phyloP scores from a whole-genome alignment of 257 asterid genomes.

The Schizonepeta tenuifolia region DNA sequence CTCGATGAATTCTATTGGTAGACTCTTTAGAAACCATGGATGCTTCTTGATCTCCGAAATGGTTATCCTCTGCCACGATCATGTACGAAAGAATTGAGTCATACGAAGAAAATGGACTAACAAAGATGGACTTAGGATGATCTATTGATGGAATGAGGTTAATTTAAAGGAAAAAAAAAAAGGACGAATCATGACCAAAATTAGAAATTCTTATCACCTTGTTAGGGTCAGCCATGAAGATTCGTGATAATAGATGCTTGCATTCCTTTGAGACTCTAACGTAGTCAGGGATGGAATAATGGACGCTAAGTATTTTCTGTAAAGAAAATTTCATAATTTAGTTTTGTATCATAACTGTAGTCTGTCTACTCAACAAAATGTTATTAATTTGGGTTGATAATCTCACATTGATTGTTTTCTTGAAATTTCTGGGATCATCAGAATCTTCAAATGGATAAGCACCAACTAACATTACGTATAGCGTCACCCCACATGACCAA shows the following conservation, averaged over 20 bases:
- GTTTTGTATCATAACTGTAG: not conserved
- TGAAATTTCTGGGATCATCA: conserved; percentile 85
- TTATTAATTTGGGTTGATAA: not conserved
- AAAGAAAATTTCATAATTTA: too few relatives aligned
- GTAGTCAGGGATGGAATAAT: conserved; percentile 79
- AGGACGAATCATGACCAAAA: too few relatives aligned
- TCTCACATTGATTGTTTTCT: conserved; percentile 73
- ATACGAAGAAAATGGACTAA: not conserved
- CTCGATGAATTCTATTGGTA: conserved; percentile 48
- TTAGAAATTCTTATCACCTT: conserved; percentile 45
- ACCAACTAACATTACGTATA: conserved; percentile 86
- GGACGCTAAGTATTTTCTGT: conserved; percentile 75
- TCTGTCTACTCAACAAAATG: conserved; percentile 16
- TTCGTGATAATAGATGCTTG: conserved; percentile 68
- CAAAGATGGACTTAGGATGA: too few relatives aligned
- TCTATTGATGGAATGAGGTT: too few relatives aligned
- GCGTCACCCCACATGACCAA: conserved; percentile 95
- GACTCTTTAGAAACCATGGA: conserved; percentile 65
- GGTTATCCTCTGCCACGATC: conserved; percentile 62
- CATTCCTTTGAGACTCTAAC: conserved; percentile 74
- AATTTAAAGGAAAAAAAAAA: too few relatives aligned
- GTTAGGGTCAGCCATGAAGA: conserved; percentile 69
- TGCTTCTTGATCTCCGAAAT: conserved; percentile 75
- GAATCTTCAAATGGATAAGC: conserved; percentile 91
- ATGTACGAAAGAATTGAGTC: not conserved